A percentile compares a stretch with the other conserved stretches of the same genome.
phyloP scores from a whole-genome alignment of 371 early-diverging fungal genomes.

The Gilbertella persicaria region DNA sequence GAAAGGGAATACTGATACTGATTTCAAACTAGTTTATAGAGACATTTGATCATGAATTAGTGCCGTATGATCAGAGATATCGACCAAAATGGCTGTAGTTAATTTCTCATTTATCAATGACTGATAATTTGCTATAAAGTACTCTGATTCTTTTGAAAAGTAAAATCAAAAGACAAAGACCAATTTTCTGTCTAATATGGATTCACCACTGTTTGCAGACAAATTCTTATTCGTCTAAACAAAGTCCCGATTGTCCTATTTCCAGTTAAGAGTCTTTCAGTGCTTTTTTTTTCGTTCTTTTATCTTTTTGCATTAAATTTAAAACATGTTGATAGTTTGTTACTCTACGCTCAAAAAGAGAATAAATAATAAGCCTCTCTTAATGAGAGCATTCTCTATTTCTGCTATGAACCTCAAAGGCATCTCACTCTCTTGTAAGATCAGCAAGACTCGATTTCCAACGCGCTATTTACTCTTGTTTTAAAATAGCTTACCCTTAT shows the following conservation, averaged over 20 bases:
- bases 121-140: no score
- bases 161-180: no score
- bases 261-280: no score
- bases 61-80: constrained; percentile 52
- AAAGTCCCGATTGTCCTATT: no score
- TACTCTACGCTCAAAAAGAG: background rate
- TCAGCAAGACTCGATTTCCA: background rate
- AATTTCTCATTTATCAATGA: no score
- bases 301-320: background rate
- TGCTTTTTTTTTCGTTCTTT: background rate
- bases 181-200: no score
- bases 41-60: constrained; percentile 61
- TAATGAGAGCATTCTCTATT: background rate
- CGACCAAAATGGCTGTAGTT: constrained; percentile 57
- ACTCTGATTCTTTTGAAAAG: no score
- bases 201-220: no score
- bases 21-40: constrained; percentile 65
- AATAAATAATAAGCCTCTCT: background rate
- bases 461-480: background rate
- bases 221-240: no score
- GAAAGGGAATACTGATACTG: background rate
- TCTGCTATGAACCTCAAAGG: constrained; percentile 4
- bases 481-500: constrained; percentile 7
- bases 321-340: background rate
- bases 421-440: constrained; percentile 4